Evolutionary conservation across 495 filamentous ascomycete species (phyloP).

Genomic region (Hypoxylon perforatum): DNA sequence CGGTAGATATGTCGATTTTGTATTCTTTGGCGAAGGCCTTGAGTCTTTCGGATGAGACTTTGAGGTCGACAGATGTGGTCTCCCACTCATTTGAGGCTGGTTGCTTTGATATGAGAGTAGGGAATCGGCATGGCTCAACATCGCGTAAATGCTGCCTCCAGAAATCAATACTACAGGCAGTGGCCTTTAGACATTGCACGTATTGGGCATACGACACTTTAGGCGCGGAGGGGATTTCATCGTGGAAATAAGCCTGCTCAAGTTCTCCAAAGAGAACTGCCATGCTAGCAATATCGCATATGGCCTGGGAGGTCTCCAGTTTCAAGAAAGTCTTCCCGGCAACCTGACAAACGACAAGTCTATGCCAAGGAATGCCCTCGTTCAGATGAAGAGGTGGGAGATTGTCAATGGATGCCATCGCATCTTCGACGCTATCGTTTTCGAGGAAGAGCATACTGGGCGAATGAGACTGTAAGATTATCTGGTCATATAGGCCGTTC

Average conservation of each 20-base stretch:
- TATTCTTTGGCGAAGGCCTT: conserved; percentile 49
- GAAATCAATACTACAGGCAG: conserved; percentile 51
- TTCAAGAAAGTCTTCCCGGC: conserved; percentile 56
- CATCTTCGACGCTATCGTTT: conserved; percentile 51
- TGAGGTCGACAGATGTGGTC: conserved; percentile 51
- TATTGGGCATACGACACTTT: conserved; percentile 54
- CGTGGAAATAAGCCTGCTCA: conserved; percentile 52
- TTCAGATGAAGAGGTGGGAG: conserved; percentile 50
- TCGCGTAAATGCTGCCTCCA: conserved; percentile 54
- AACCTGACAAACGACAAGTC: conserved; percentile 58
- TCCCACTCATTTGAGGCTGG: conserved; percentile 41
- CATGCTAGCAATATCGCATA: conserved; percentile 57
- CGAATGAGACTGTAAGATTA: conserved; percentile 54
- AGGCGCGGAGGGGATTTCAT: conserved; percentile 38
- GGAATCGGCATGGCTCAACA: conserved; percentile 54
- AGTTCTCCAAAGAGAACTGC: conserved; percentile 56
- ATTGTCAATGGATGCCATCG: conserved; percentile 54
- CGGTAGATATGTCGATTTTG: conserved; percentile 45
- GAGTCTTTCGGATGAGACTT: conserved; percentile 49
- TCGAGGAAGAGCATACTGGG: conserved; percentile 63
- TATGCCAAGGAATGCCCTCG: conserved; percentile 55
- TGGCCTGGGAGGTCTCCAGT: conserved; percentile 57
- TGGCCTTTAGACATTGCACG: conserved; percentile 48
- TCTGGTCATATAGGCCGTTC: conserved; percentile 53
- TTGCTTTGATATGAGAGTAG: conserved; percentile 44